phyloP scores from a whole-genome alignment of 2,329 filamentous ascomycete genomes.

The Teratosphaeria gauchensis region DNA sequence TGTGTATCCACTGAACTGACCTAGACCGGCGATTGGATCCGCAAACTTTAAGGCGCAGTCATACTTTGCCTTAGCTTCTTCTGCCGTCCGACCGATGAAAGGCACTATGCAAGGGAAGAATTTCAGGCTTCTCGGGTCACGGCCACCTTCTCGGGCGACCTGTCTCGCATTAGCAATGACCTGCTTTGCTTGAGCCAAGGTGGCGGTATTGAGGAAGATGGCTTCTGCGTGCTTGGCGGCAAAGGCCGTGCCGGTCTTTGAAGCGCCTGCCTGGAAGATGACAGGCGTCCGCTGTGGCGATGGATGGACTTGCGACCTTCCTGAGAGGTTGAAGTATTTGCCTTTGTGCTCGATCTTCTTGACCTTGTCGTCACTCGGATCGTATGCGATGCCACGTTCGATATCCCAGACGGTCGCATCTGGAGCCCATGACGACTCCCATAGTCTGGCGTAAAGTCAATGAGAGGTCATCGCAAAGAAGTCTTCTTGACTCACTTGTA shows the following conservation, averaged over 20 bases:
- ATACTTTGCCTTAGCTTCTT: slow-evolving; percentile 56
- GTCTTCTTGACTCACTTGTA: slow-evolving; percentile 10
- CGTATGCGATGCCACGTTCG: slow-evolving; percentile 44
- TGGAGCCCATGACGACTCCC: slow-evolving; percentile 23
- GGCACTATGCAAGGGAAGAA: slow-evolving; percentile 58
- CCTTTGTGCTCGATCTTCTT: slow-evolving; percentile 37
- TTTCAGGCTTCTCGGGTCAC: slow-evolving; percentile 54
- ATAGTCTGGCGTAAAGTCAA: slow-evolving; percentile 1
- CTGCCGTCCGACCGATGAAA: slow-evolving; percentile 54
- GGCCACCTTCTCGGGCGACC: slow-evolving; percentile 44
- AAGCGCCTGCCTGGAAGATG: slow-evolving; percentile 61
- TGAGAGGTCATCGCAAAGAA: neutral
- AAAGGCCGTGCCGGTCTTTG: slow-evolving; percentile 55
- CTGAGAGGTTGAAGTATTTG: slow-evolving; percentile 35
- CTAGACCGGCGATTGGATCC: slow-evolving; percentile 55
- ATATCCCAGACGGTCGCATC: slow-evolving; percentile 36
- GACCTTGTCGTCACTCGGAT: slow-evolving; percentile 41
- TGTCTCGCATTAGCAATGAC: slow-evolving; percentile 55
- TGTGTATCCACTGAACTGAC: slow-evolving; percentile 66
- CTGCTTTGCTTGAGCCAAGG: slow-evolving; percentile 52
- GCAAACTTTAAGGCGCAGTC: slow-evolving; percentile 53
- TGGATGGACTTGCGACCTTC: slow-evolving; percentile 42
- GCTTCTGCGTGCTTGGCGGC: slow-evolving; percentile 62
- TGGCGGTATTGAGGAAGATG: slow-evolving; percentile 49
- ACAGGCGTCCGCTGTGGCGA: slow-evolving; percentile 53